Percentiles rank a stretch among this genome's conserved stretches.
These are phyloP conservation scores for Malus hybrid DNA, from an alignment of 331 rosid genomes.

Conservation along the genomic window DNA sequence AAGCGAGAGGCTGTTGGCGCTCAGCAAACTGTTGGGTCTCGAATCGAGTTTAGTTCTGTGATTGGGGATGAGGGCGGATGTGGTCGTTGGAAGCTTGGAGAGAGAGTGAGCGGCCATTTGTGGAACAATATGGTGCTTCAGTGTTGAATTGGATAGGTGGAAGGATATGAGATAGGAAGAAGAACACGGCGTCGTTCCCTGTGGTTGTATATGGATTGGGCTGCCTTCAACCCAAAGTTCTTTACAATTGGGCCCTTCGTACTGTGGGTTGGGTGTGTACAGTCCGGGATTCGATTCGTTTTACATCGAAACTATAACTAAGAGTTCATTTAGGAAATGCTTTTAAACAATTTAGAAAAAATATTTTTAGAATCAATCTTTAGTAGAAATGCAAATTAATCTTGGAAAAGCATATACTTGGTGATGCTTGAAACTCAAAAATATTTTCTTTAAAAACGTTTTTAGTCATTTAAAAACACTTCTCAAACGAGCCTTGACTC, in stretches of 20 bases:
- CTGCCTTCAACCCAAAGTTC: not conserved
- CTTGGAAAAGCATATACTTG: accelerated
- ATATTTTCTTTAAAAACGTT: too few relatives aligned
- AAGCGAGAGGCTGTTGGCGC: constrained; percentile 21
- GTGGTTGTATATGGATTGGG: not conserved
- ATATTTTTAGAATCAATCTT: too few relatives aligned
- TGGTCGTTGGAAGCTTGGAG: constrained; percentile 22
- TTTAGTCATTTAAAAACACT: too few relatives aligned
- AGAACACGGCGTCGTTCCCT: not conserved
- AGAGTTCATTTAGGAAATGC: too few relatives aligned
- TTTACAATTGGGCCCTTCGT: not conserved
- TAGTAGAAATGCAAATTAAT: too few relatives aligned
- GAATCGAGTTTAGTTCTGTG: not conserved
- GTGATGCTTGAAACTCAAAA: too few relatives aligned
- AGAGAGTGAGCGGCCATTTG: constrained; percentile 40
- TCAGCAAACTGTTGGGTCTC: constrained; percentile 1
- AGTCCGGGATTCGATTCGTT: too few relatives aligned
- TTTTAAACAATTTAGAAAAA: too few relatives aligned
- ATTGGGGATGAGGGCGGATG: not conserved
- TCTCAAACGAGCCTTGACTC: too few relatives aligned
- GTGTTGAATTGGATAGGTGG: not conserved
- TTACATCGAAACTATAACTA: too few relatives aligned
- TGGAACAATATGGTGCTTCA: not conserved
- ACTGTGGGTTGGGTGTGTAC: too few relatives aligned
- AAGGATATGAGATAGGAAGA: not conserved